A percentile compares a stretch with the other conserved stretches of the same genome.
phyloP scores from a whole-genome alignment of 768 basidiomycete species.

The Amanita subjunquillea region DNA sequence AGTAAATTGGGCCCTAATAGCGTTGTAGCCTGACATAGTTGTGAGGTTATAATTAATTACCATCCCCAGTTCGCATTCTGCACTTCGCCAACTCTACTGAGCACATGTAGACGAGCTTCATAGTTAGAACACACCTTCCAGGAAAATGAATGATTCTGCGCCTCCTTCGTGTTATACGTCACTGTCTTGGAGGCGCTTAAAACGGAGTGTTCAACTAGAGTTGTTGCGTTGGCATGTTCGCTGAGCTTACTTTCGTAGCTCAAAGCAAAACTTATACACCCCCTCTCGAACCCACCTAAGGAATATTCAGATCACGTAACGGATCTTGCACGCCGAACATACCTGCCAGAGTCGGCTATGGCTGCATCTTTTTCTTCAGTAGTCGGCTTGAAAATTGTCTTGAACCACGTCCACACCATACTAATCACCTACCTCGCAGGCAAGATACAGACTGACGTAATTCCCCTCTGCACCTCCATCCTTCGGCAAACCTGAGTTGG shows the following conservation, averaged over 20 bases:
- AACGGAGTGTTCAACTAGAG: neutral
- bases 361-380: constrained; percentile 63
- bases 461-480: constrained; percentile 37
- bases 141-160: constrained; percentile 74
- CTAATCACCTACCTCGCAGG: constrained; percentile 57
- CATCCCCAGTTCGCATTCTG: constrained; percentile 87
- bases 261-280: constrained; percentile 78
- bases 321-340: constrained; percentile 13
- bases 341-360: constrained; percentile 46
- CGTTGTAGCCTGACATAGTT: neutral
- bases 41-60: constrained; percentile 22
- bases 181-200: constrained; percentile 32
- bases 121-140: constrained; percentile 30
- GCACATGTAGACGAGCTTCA: neutral
- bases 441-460: constrained; percentile 69
- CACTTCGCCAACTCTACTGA: neutral
- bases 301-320: neutral
- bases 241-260: constrained; percentile 51
- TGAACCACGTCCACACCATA: neutral
- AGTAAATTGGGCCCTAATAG: constrained; percentile 68
- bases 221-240: neutral
- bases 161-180: constrained; percentile 62
- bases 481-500: constrained; percentile 64
- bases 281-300: constrained; percentile 78
- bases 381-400: constrained; percentile 45